phyloP scores from a whole-genome alignment of 2,329 filamentous ascomycete genomes.

The Trichoderma sp. region DNA sequence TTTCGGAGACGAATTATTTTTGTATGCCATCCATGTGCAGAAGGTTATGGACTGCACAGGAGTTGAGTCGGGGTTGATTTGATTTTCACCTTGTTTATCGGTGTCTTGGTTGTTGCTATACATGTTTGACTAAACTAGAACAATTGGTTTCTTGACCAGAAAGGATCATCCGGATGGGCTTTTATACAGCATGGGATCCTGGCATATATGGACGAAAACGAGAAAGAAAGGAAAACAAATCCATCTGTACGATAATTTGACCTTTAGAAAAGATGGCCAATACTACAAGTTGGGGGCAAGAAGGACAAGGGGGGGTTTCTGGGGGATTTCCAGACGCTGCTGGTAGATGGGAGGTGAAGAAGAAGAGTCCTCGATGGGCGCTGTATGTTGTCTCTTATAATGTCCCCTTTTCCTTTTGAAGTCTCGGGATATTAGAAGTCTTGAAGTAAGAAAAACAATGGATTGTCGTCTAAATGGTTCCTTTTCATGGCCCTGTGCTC shows the following conservation, averaged over 20 bases:
- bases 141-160: constrained; percentile 2
- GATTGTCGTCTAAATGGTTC: constrained; percentile 8
- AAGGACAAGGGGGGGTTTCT: neutral
- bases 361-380: constrained; percentile 24
- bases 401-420: neutral
- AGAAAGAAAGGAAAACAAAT: neutral
- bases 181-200: constrained; percentile 27
- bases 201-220: constrained; percentile 21
- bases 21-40: neutral
- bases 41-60: constrained; percentile 27
- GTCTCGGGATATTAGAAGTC: constrained; percentile 6
- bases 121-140: constrained; percentile 9
- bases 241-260: constrained; percentile 36
- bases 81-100: constrained; percentile 7
- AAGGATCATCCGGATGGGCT: constrained; percentile 16
- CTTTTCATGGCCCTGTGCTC: constrained; percentile 3
- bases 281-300: constrained; percentile 11
- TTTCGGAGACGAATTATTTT: constrained; percentile 1
- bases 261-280: constrained; percentile 29
- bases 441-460: neutral
- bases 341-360: constrained; percentile 1
- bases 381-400: neutral
- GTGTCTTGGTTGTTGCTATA: neutral
- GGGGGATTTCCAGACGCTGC: too few species aligned
- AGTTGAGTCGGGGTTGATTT: constrained; percentile 31